Percentiles rank a stretch among this genome's conserved stretches.
phyloP scores from a whole-genome alignment of 106 monocot species.

The Ottelia alismoides region DNA sequence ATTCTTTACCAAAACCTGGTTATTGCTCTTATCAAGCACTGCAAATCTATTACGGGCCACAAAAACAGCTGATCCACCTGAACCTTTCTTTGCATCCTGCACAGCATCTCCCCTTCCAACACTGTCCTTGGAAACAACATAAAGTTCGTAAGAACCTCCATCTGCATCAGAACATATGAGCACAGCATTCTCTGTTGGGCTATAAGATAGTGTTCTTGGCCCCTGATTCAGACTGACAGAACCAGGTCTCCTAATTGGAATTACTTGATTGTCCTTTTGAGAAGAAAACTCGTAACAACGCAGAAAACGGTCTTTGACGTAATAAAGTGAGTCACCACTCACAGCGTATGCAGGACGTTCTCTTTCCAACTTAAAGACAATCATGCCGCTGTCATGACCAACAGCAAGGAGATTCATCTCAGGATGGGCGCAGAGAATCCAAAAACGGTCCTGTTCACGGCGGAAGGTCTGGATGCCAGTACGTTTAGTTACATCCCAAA shows the following conservation, averaged over 20 bases:
- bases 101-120: constrained; percentile 45
- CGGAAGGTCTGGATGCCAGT: constrained; percentile 76
- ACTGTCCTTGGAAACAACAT: constrained; percentile 48
- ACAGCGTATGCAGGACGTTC: constrained; percentile 73
- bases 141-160: constrained; percentile 77
- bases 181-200: constrained; percentile 76
- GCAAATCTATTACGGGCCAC: constrained; percentile 84
- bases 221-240: constrained; percentile 60
- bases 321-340: constrained; percentile 43
- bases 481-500: constrained; percentile 82
- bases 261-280: constrained; percentile 54
- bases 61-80: constrained; percentile 56
- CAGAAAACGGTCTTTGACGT: constrained; percentile 65
- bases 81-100: constrained; percentile 66
- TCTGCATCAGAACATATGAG: constrained; percentile 70
- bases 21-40: constrained; percentile 62
- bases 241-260: constrained; percentile 55
- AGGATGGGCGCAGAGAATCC: constrained; percentile 73
- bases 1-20: constrained; percentile 68
- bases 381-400: constrained; percentile 84
- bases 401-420: constrained; percentile 85
- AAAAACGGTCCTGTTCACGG: constrained; percentile 78
- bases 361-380: constrained; percentile 78
- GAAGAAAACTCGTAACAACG: constrained; percentile 55
- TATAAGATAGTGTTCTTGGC: constrained; percentile 58